A percentile compares a stretch with the other conserved stretches of the same genome.
These are phyloP conservation scores for Mangifera indica DNA, from an alignment of 345 rosid genomes.

Conservation along the genomic window DNA sequence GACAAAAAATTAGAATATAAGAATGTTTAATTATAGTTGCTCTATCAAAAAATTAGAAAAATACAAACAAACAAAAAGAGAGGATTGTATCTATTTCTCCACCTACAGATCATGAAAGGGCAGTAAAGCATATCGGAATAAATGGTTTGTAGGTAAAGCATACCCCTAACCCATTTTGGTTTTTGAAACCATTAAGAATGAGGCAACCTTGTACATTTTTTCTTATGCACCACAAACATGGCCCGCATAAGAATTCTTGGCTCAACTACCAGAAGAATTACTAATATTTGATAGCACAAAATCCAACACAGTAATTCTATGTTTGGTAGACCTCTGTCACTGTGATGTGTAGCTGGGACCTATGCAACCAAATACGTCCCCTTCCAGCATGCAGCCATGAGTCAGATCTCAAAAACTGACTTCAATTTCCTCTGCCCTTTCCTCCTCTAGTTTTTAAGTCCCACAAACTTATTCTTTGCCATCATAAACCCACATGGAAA, in stretches of 20 bases:
- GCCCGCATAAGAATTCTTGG: neutral
- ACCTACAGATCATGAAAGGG: neutral
- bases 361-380: neutral
- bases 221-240: too few relatives aligned
- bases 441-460: neutral
- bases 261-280: neutral
- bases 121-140: neutral
- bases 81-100: too few relatives aligned
- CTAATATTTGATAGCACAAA: too few relatives aligned
- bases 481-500: constrained; percentile 52
- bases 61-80: too few relatives aligned
- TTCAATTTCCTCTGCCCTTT: neutral
- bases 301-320: neutral
- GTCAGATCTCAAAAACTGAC: neutral
- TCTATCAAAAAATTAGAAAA: too few relatives aligned
- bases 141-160: neutral
- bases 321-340: neutral
- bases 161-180: too few relatives aligned
- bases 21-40: too few relatives aligned
- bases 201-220: neutral
- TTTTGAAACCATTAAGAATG: neutral
- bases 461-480: constrained; percentile 20
- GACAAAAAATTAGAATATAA: too few relatives aligned
- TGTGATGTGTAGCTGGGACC: neutral
- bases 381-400: neutral